phyloP scores from a whole-genome alignment of 2,329 filamentous ascomycete species.

The Cladophialophora bantiana region DNA sequence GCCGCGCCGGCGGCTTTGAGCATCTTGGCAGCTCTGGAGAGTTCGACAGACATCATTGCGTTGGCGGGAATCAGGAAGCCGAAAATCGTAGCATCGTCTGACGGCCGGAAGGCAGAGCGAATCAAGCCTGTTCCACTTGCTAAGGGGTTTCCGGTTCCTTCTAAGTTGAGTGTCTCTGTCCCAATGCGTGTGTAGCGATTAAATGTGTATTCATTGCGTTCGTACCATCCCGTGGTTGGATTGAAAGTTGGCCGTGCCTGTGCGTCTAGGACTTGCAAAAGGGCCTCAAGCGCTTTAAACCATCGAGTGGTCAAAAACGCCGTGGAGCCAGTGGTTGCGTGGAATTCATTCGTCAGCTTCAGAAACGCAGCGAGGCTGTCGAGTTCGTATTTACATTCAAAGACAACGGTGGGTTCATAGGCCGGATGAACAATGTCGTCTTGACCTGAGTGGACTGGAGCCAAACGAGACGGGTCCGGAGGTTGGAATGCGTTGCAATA shows the following conservation, averaged over 20 bases:
- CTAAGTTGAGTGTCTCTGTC: conserved; percentile 86
- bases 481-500: conserved; percentile 99
- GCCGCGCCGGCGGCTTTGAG: conserved; percentile 57
- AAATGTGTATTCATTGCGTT: conserved; percentile 84
- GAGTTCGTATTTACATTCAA: conserved; percentile 99
- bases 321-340: conserved; percentile 77
- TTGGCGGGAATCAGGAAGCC: conserved; percentile 96
- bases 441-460: conserved; percentile 77
- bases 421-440: conserved; percentile 82
- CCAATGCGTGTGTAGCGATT: conserved; percentile 78
- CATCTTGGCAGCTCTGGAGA: conserved; percentile 74
- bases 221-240: conserved; percentile 67
- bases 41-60: conserved; percentile 92
- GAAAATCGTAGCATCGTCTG: conserved; percentile 91
- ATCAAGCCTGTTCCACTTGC: conserved; percentile 83
- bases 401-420: conserved; percentile 85
- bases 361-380: conserved; percentile 95
- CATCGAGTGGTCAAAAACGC: conserved; percentile 81
- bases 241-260: conserved; percentile 86
- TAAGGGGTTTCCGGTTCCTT: conserved; percentile 88
- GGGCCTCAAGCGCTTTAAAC: conserved; percentile 75
- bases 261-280: conserved; percentile 76
- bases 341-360: conserved; percentile 82
- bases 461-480: conserved; percentile 79
- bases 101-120: conserved; percentile 90